phyloP scores from a whole-genome alignment of 1,284 basidiomycete genomes.

The Irpex sp. region DNA sequence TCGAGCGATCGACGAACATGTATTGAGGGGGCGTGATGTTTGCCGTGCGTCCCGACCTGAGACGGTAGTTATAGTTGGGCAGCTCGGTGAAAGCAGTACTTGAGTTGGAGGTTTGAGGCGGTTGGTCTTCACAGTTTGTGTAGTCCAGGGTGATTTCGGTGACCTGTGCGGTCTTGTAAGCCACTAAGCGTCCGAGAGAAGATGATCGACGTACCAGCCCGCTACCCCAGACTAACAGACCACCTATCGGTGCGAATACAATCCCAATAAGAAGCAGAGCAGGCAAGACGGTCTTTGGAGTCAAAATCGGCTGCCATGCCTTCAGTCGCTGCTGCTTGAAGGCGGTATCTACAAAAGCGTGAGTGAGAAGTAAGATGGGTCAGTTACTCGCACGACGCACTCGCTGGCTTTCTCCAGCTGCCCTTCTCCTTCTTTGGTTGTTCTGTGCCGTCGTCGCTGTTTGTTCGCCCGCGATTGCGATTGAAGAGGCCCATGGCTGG shows the following conservation, averaged over 20 bases:
- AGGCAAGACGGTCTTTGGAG: slow-evolving; percentile 95
- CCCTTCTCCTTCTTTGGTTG: slow-evolving; percentile 78
- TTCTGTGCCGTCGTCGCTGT: slow-evolving; percentile 20
- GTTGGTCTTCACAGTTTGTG: slow-evolving; percentile 81
- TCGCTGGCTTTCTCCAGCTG: slow-evolving; percentile 84
- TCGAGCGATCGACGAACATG: slow-evolving; percentile 59
- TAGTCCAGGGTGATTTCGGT: slow-evolving; percentile 96
- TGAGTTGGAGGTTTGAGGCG: slow-evolving; percentile 35
- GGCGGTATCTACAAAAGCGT: slow-evolving; percentile 71
- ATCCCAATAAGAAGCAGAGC: slow-evolving; percentile 94
- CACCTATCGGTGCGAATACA: slow-evolving; percentile 95
- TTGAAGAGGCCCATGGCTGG: slow-evolving; percentile 36
- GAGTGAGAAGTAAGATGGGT: not conserved
- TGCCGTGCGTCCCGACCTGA: slow-evolving; percentile 55
- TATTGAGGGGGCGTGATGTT: slow-evolving; percentile 56
- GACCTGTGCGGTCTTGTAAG: slow-evolving; percentile 45
- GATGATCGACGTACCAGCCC: slow-evolving; percentile 45
- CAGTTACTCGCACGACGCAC: slow-evolving; percentile 43
- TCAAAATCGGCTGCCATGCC: slow-evolving; percentile 99
- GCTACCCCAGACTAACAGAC: slow-evolving; percentile 88
- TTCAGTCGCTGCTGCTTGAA: slow-evolving; percentile 99
- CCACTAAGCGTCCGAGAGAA: not conserved
- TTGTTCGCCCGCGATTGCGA: slow-evolving; percentile 25
- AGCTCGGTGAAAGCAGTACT: slow-evolving; percentile 46
- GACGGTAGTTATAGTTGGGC: slow-evolving; percentile 63